These are phyloP conservation scores for Cutaneotrichosporon sp. DNA, from an alignment of 1,284 basidiomycete genomes.

Conservation along the genomic window DNA sequence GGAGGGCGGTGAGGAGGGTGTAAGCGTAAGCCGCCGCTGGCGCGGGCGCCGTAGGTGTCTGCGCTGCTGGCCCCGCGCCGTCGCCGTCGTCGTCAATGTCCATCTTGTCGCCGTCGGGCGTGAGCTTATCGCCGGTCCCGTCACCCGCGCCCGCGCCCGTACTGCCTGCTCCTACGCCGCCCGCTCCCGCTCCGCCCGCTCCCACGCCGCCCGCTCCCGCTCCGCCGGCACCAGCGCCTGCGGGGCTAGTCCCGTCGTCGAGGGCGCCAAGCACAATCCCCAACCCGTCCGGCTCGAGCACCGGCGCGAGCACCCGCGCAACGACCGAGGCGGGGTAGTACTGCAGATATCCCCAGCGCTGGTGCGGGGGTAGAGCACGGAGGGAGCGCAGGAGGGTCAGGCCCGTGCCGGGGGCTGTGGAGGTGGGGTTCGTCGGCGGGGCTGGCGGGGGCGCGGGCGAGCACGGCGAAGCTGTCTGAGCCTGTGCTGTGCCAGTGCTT, in stretches of 20 bases:
- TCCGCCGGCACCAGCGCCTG: no score
- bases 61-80: not conserved
- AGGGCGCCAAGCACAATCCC: conserved; percentile 28
- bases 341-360: conserved; percentile 12
- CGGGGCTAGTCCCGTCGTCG: no score
- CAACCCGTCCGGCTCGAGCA: conserved; percentile 42
- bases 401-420: conserved; percentile 30
- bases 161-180: no score
- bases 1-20: conserved; percentile 23
- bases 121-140: no score
- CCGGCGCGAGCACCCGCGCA: conserved; percentile 21
- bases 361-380: not conserved
- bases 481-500: no score
- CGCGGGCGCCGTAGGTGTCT: no score
- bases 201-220: no score
- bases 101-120: not conserved
- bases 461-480: not conserved
- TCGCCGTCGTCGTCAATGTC: no score
- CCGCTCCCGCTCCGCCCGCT: no score
- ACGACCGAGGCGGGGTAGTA: conserved; percentile 26
- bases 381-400: conserved; percentile 32
- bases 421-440: conserved; percentile 19
- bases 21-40: not conserved
- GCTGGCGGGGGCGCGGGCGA: not conserved
- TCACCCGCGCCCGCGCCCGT: no score